Evolutionary conservation across 768 basidiomycete genomes (phyloP).

Genomic region (Fistulinella prunicolor): DNA sequence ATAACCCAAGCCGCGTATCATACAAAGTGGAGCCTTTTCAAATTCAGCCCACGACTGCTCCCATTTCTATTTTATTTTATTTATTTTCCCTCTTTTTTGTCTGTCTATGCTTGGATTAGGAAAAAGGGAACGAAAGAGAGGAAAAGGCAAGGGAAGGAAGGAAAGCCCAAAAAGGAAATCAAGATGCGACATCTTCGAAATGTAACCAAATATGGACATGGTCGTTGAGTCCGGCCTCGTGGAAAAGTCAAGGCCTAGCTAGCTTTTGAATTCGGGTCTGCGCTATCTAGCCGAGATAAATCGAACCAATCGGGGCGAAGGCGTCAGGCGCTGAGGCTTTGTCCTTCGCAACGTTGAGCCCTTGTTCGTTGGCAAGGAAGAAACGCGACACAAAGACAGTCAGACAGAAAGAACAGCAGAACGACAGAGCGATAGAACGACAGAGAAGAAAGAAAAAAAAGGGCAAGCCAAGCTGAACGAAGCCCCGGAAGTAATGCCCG

Average conservation of each 20-base stretch:
- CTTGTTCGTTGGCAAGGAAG: conserved; percentile 5
- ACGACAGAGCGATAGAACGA: no score
- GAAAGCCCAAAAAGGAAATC: neutral
- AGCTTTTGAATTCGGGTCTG: neutral
- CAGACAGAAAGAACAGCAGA: no score
- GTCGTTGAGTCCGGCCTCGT: conserved; percentile 22
- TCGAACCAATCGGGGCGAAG: no score
- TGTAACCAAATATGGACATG: conserved; percentile 24
- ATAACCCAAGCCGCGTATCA: neutral
- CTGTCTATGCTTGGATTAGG: no score
- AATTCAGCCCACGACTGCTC: conserved; percentile 13
- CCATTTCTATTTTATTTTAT: neutral
- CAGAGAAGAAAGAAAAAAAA: neutral
- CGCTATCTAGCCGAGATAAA: conserved; percentile 29
- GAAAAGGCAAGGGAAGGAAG: neutral
- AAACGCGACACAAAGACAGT: no score
- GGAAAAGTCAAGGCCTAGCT: conserved; percentile 25
- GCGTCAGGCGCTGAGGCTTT: neutral
- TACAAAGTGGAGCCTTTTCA: conserved; percentile 25
- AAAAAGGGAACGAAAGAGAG: no score
- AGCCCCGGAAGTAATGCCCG: neutral
- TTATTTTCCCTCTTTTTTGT: neutral
- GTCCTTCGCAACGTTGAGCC: neutral
- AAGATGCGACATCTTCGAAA: conserved; percentile 4
- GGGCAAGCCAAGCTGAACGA: neutral